phyloP scores from a whole-genome alignment of 805 yeast species.

The Cyberlindnera maclurae region DNA sequence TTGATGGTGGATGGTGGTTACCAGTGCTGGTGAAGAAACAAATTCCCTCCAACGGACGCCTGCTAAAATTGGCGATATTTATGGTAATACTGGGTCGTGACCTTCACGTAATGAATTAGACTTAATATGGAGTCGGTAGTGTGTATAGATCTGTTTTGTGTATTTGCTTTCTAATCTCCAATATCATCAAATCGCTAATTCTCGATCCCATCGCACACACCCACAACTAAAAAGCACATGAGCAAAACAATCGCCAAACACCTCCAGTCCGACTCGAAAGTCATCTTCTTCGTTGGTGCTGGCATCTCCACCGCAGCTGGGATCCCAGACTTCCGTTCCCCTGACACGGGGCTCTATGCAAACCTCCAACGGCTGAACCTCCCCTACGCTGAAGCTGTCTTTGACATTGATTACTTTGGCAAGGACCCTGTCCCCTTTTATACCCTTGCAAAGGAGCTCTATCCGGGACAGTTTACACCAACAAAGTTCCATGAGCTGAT shows the following conservation, averaged over 20 bases:
- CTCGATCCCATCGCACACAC: not conserved
- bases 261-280: slow-evolving; percentile 24
- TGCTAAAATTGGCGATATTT: too few species aligned
- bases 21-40: slow-evolving; percentile 68
- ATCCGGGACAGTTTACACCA: slow-evolving; percentile 83
- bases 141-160: too few species aligned
- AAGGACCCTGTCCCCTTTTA: slow-evolving; percentile 80
- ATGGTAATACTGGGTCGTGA: too few species aligned
- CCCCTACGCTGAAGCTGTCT: slow-evolving; percentile 94
- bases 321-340: slow-evolving; percentile 91
- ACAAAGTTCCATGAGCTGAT: slow-evolving; percentile 76
- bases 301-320: slow-evolving; percentile 93
- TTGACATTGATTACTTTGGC: slow-evolving; percentile 76
- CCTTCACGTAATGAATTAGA: too few species aligned
- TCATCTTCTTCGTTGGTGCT: slow-evolving; percentile 79
- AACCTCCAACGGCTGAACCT: slow-evolving; percentile 66
- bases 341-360: slow-evolving; percentile 81
- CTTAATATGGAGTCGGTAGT: too few species aligned
- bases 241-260: slow-evolving; percentile 5
- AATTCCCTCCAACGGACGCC: too few species aligned
- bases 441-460: slow-evolving; percentile 73
- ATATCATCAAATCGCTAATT: too few species aligned
- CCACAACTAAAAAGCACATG: not conserved
- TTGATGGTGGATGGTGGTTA: slow-evolving; percentile 83
- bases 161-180: too few species aligned